phyloP scores from a whole-genome alignment of 1,284 basidiomycete species.

The Naganishia cerealis region DNA sequence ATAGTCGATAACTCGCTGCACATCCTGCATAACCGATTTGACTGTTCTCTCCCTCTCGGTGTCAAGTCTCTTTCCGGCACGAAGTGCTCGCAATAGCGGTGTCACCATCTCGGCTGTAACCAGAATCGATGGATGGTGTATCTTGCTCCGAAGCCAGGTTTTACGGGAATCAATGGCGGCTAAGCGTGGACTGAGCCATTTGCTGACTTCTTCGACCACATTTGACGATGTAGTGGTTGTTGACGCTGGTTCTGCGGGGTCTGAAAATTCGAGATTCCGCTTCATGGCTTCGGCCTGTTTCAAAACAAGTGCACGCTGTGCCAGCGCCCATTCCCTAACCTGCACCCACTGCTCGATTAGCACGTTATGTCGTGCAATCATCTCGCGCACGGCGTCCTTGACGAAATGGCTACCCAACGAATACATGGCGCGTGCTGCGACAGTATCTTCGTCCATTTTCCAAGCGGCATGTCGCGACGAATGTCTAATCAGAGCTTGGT shows the following conservation, averaged over 20 bases:
- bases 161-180: slow-evolving; percentile 18
- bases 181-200: neutral
- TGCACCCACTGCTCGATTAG: slow-evolving; percentile 26
- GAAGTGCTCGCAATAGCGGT: slow-evolving; percentile 18
- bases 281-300: slow-evolving; percentile 3
- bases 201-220: neutral
- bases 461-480: slow-evolving; percentile 19
- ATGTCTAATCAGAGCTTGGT: slow-evolving; percentile 17
- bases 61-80: slow-evolving; percentile 5
- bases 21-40: neutral
- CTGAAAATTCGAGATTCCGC: neutral
- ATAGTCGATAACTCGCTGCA: slow-evolving; percentile 5
- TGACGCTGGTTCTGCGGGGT: neutral
- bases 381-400: slow-evolving; percentile 22
- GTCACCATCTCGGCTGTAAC: slow-evolving; percentile 13
- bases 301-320: neutral
- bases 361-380: slow-evolving; percentile 17
- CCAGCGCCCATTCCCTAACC: slow-evolving; percentile 17
- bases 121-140: slow-evolving; percentile 15
- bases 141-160: slow-evolving; percentile 26
- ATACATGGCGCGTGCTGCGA: slow-evolving; percentile 3
- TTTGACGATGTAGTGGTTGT: neutral
- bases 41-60: slow-evolving; percentile 7
- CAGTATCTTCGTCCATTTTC: slow-evolving; percentile 13
- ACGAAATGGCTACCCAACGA: slow-evolving; percentile 22